A percentile compares a stretch with the other conserved stretches of the same genome.
Evolutionary conservation across 1,139 yeast genomes (phyloP).

Genomic region (Sugiyamaella pinicola): DNA sequence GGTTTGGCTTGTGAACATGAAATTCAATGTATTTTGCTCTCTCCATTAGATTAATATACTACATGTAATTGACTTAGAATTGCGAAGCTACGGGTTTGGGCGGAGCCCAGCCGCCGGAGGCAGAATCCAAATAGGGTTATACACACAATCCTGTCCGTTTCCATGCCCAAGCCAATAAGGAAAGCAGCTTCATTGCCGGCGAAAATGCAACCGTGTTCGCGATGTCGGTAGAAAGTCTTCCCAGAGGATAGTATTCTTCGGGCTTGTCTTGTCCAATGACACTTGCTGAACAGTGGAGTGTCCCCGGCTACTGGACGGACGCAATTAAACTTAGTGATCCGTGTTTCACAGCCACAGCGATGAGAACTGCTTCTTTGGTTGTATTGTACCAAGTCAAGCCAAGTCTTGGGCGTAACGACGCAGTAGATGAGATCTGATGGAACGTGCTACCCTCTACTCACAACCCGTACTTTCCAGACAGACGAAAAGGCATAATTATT

Average conservation of each 20-base stretch:
- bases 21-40: too few relatives aligned
- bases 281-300: constrained; percentile 28
- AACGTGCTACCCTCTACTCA: constrained; percentile 35
- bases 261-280: constrained; percentile 33
- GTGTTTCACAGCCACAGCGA: constrained; percentile 31
- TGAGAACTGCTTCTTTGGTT: constrained; percentile 34
- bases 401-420: constrained; percentile 32
- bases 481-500: too few relatives aligned
- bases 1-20: background rate
- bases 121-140: background rate
- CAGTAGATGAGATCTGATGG: constrained; percentile 34
- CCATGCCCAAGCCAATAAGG: constrained; percentile 48
- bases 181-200: constrained; percentile 49
- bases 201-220: constrained; percentile 51
- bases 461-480: too few relatives aligned
- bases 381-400: constrained; percentile 34
- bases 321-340: constrained; percentile 30
- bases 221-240: constrained; percentile 48
- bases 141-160: constrained; percentile 45
- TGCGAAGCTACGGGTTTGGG: too few relatives aligned
- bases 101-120: too few relatives aligned
- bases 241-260: constrained; percentile 45
- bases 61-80: too few relatives aligned
- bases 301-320: constrained; percentile 33
- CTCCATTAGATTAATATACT: too few relatives aligned